Evolutionary conservation across 2,329 filamentous ascomycete species (phyloP), one percentile per base, ranked within the genome.

Genomic region (Monosporascus sp.): DNA sequence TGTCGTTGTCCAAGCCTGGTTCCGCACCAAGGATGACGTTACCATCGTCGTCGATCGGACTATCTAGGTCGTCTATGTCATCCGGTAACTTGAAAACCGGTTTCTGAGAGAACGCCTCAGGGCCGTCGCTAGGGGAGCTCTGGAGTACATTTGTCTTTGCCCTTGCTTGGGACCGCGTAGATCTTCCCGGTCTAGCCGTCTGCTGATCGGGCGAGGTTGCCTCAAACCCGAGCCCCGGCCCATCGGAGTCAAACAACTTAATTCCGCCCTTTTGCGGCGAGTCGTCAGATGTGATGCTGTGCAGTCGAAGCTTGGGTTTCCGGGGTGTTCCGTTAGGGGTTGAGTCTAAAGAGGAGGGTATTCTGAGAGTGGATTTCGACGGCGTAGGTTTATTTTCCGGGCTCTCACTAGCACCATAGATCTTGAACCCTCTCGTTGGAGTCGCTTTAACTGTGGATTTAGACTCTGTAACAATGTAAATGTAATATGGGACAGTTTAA

Each of bases 71-170:
- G n/a, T 66, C 65, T 5, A 64, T 53, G 19, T 56, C 51, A 37
- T 58, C 63, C 8, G 43, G 43, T 16, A 46, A 46, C 52, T 63
- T 64, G 55, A 67, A 65, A n/a, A 55, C 49, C 27, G 60, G 62
- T 26, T 35, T 59, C 47, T 60, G 57, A 4, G 59, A 47, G 8
- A 38, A 26, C 35, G 60, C 56, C 11, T 58, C 55, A 48, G 19
- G 7, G 44, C 19, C 37, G 5, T 51, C 40, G 19, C 56, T 40
- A 5, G 56, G 50, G 14, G 51, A 56, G 22, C 7, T 37, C 43
- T 47, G 50, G 48, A 46, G 50, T 37, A 31, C 9, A 51, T 49
- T 58, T 51, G 27, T 31, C 26, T 46, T 45, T 54, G 40, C 14
- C 14, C 24, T 22, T 7, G 7, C 17, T 40, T 11, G 48, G 17